Conservation (phyloP, 768 basidiomycete species). For the Termitomyces sp. region DNA sequence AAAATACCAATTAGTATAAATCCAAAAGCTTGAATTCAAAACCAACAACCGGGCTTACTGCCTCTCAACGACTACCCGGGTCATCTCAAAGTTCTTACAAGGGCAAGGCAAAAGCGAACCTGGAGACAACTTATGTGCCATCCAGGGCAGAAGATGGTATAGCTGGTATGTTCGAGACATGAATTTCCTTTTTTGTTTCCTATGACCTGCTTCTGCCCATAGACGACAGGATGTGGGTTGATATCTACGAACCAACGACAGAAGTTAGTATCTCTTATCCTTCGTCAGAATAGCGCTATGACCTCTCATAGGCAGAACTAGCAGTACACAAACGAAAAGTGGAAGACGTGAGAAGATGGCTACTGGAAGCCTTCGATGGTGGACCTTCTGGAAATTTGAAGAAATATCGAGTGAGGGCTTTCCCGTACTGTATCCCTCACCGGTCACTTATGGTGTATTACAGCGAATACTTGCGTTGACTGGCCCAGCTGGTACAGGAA, state of each 20-base stretch:
- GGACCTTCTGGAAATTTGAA: constrained; percentile 58
- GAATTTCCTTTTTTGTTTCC: no score
- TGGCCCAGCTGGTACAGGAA: constrained; percentile 87
- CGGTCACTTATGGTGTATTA: neutral
- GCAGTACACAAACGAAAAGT: constrained; percentile 81
- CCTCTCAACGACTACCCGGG: constrained; percentile 10
- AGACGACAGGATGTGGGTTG: constrained; percentile 55
- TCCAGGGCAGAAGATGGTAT: neutral
- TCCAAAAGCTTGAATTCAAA: constrained; percentile 1
- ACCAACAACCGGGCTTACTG: neutral
- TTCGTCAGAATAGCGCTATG: neutral
- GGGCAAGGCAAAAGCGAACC: constrained; percentile 23
- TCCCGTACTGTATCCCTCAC: neutral
- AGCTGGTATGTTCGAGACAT: neutral
- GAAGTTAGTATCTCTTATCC: constrained; percentile 37
- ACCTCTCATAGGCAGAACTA: constrained; percentile 52
- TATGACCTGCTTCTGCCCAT: neutral
- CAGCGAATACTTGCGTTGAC: constrained; percentile 84
- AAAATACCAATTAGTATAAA: constrained; percentile 7
- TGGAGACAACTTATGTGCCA: constrained; percentile 3
- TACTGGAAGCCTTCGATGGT: constrained; percentile 67
- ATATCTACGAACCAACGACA: constrained; percentile 57
- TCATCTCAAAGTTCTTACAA: neutral
- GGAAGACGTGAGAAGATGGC: constrained; percentile 72
- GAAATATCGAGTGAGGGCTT: constrained; percentile 66